Evolutionary conservation across 805 yeast genomes (phyloP).

Genomic region (Ogataea kodamae): DNA sequence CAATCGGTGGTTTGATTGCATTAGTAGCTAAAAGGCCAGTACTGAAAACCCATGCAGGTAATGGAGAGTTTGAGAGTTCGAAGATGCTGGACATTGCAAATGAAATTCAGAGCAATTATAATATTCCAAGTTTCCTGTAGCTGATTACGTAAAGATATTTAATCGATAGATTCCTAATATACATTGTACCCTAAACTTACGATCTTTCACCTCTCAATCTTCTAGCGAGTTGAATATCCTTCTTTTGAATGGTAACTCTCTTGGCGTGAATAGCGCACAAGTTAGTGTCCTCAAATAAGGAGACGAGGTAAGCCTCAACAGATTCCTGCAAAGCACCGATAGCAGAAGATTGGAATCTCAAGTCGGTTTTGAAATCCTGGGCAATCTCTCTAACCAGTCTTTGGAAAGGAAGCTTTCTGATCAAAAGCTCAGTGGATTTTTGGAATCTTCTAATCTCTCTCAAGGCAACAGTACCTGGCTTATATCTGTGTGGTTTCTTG

Average conservation of each 20-base stretch:
- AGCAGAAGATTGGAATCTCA: slow-evolving; percentile 97
- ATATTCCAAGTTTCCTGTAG: no score
- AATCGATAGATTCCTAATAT: slow-evolving; percentile 24
- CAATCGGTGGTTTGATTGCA: slow-evolving; percentile 21
- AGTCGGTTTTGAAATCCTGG: slow-evolving; percentile 87
- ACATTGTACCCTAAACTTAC: slow-evolving; percentile 35
- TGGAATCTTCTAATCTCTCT: slow-evolving; percentile 98
- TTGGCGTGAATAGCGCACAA: slow-evolving; percentile 98
- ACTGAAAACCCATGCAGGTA: slow-evolving; percentile 43
- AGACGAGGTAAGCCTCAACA: slow-evolving; percentile 95
- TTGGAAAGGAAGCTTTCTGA: slow-evolving; percentile 96
- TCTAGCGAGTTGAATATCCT: slow-evolving; percentile 96
- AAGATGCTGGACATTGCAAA: slow-evolving; percentile 4
- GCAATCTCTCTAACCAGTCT: slow-evolving; percentile 95
- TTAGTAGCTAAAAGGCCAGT: slow-evolving; percentile 32
- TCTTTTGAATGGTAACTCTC: slow-evolving; percentile 98
- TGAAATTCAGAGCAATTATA: no score
- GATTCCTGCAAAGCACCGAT: slow-evolving; percentile 98
- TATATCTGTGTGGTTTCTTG: slow-evolving; percentile 92
- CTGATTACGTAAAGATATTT: slow-evolving; percentile 11
- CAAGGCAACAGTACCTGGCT: slow-evolving; percentile 96
- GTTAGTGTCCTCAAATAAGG: slow-evolving; percentile 95
- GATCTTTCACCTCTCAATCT: slow-evolving; percentile 97
- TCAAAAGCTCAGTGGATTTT: slow-evolving; percentile 89
- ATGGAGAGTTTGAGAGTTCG: slow-evolving; percentile 37